Percentiles rank a stretch among this genome's conserved stretches.
Conservation (phyloP, 805 yeast genomes). For the Hanseniaspora lindneri region DNA sequence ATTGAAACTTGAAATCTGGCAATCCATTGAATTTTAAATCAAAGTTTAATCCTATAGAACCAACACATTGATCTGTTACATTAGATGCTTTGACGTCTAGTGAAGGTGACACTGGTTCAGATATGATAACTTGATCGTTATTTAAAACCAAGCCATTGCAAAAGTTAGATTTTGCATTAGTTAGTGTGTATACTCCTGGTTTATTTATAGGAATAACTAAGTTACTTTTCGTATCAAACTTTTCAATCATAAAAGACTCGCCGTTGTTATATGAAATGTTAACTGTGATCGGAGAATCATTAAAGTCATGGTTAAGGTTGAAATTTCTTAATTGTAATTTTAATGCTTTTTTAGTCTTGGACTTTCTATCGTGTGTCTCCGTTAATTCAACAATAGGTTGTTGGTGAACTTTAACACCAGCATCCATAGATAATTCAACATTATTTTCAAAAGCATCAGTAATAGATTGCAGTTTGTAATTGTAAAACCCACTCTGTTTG, state of each 20-base stretch:
- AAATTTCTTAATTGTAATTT: constrained; percentile 26
- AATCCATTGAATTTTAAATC: constrained; percentile 59
- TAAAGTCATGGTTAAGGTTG: constrained; percentile 19
- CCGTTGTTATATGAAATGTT: constrained; percentile 25
- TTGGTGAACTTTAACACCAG: constrained; percentile 32
- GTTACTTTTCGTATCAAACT: constrained; percentile 22
- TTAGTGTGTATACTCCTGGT: constrained; percentile 58
- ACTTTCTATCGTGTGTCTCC: constrained; percentile 18
- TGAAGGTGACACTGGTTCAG: constrained; percentile 46
- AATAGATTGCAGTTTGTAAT: constrained; percentile 45
- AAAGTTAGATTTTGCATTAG: constrained; percentile 41
- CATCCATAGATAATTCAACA: constrained; percentile 31
- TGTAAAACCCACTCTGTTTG: constrained; percentile 39
- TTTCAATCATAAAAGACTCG: not conserved
- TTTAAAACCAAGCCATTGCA: constrained; percentile 60
- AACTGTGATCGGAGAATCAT: constrained; percentile 30
- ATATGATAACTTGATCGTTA: constrained; percentile 42
- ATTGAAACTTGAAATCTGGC: constrained; percentile 65
- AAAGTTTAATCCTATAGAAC: constrained; percentile 74
- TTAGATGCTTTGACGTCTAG: constrained; percentile 36
- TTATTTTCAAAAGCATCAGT: constrained; percentile 58
- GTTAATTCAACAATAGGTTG: constrained; percentile 32
- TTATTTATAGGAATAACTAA: constrained; percentile 33
- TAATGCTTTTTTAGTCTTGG: constrained; percentile 33
- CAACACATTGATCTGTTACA: constrained; percentile 78